A percentile compares a stretch with the other conserved stretches of the same genome.
Evolutionary conservation across 371 early-diverging fungal species (phyloP).

Genomic region (Mucor irregularis): DNA sequence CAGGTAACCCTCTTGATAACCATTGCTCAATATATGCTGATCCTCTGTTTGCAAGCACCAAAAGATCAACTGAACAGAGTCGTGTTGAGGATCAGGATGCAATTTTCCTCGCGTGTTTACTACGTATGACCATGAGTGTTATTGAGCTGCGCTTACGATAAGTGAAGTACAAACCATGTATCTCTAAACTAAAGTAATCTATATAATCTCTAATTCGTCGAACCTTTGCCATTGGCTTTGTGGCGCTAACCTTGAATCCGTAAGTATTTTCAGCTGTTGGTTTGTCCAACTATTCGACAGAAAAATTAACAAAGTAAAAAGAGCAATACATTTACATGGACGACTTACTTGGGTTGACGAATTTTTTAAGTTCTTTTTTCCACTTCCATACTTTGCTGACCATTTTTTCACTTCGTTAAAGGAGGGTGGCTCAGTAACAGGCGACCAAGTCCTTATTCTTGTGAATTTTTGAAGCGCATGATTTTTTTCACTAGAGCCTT

Average conservation of each 20-base stretch:
- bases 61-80: conserved; percentile 54
- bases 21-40: conserved; percentile 36
- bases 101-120: conserved; percentile 47
- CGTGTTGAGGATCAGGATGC: conserved; percentile 61
- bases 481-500: neutral
- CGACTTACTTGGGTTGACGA: no score
- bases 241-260: conserved; percentile 58
- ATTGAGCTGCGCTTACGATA: neutral
- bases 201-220: conserved; percentile 26
- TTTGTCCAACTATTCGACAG: conserved; percentile 46
- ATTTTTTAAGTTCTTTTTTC: neutral
- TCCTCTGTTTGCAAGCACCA: conserved; percentile 60
- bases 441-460: conserved; percentile 32
- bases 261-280: conserved; percentile 59
- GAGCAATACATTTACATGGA: no score
- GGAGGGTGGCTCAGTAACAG: conserved; percentile 34
- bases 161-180: conserved; percentile 32
- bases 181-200: conserved; percentile 45
- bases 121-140: neutral
- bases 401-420: conserved; percentile 7
- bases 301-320: neutral
- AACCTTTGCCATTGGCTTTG: conserved; percentile 30
- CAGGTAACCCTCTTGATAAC: conserved; percentile 43
- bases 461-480: neutral
- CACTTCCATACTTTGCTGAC: neutral